Evolutionary conservation across 306 rosid species (phyloP).

Genomic region (Rosa multiflora): DNA sequence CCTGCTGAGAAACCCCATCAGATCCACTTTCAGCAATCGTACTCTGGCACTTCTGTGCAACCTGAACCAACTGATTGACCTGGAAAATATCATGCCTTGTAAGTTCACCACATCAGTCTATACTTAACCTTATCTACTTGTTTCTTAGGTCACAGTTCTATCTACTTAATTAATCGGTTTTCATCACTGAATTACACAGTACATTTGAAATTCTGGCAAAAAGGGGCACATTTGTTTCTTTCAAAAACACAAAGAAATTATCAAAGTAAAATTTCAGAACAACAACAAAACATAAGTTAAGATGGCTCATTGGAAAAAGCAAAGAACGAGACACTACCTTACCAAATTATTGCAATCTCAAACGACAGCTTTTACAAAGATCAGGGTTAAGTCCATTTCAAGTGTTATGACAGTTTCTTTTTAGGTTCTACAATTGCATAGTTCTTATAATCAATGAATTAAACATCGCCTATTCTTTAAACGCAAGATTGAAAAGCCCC

Average conservation of each 20-base stretch:
- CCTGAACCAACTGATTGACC: conserved; percentile 92
- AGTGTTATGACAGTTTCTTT: not conserved
- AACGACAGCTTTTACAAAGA: not conserved
- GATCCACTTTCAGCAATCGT: conserved; percentile 85
- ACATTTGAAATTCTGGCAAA: not conserved
- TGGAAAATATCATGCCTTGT: conserved; percentile 29
- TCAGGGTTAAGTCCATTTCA: not conserved
- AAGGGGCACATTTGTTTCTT: not conserved
- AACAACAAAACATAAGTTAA: not conserved
- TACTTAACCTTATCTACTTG: not conserved
- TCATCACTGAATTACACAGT: not conserved
- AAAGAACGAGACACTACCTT: not conserved
- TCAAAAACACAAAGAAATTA: not conserved
- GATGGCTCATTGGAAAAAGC: not conserved
- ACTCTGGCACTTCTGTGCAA: conserved; percentile 88
- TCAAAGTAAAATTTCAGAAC: not conserved
- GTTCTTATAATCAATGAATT: not conserved
- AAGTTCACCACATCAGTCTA: not conserved
- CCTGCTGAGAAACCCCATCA: conserved; percentile 90
- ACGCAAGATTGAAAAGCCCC: not conserved
- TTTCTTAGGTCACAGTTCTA: not conserved
- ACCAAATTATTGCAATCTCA: not conserved
- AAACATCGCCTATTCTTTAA: not conserved
- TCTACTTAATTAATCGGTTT: not conserved
- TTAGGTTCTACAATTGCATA: not conserved